Evolutionary conservation across 164 flowering plant genomes (phyloP).

Genomic region (Magnolia kwangsiensis): DNA sequence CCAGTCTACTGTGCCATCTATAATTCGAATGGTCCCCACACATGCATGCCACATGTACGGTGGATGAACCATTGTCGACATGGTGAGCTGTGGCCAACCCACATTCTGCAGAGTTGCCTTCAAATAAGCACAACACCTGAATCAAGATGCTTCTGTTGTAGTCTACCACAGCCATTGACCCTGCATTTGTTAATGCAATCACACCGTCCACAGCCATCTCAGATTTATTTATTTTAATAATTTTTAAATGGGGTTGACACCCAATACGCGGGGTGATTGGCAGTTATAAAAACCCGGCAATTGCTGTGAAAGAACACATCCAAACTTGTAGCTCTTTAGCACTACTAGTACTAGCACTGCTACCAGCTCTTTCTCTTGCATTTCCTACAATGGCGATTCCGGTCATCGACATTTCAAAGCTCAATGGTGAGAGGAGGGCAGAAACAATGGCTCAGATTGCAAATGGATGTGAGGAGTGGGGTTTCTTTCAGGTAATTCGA

Average conservation of each 20-base stretch:
- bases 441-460: constrained; percentile 57
- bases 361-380: neutral
- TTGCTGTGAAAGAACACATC: neutral
- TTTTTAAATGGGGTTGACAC: neutral
- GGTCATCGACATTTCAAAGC: constrained; percentile 83
- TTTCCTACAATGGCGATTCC: constrained; percentile 60
- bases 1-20: too few relatives aligned
- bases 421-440: constrained; percentile 64
- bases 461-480: constrained; percentile 77
- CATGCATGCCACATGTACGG: neutral
- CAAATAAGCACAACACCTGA: neutral
- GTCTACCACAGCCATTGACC: neutral
- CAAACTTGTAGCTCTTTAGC: neutral
- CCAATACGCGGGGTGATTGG: neutral
- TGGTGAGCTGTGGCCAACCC: neutral
- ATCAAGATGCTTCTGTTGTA: neutral
- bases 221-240: neutral
- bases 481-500: constrained; percentile 72
- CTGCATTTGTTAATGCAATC: neutral
- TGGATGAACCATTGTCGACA: neutral
- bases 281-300: neutral
- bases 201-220: constrained; percentile 14
- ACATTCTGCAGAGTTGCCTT: neutral
- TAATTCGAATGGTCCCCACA: neutral
- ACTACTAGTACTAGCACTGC: neutral